A percentile compares a stretch with the other conserved stretches of the same genome.
These are phyloP conservation scores for Astragalus membranaceus DNA, from an alignment of 306 rosid genomes.

Conservation along the genomic window DNA sequence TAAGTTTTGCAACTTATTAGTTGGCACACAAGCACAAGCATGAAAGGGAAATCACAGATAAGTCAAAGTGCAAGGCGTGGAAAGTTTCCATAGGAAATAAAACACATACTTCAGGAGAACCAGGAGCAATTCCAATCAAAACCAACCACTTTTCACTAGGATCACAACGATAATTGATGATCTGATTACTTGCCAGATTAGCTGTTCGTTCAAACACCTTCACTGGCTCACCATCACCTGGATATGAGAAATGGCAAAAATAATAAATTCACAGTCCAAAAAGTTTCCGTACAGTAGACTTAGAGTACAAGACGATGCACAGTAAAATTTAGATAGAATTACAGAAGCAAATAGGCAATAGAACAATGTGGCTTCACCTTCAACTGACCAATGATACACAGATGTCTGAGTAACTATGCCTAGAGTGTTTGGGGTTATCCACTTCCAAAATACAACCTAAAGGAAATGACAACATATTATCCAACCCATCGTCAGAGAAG, in stretches of 20 bases:
- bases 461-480: not conserved
- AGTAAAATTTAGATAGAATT: not conserved
- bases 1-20: not conserved
- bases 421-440: conserved; percentile 54
- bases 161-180: conserved; percentile 76
- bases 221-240: conserved; percentile 67
- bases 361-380: conserved; percentile 33
- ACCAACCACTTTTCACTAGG: conserved; percentile 76
- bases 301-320: not conserved
- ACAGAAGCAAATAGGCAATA: not conserved
- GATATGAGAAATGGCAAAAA: conserved; percentile 2
- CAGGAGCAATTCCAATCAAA: conserved; percentile 78
- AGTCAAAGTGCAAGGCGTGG: not conserved
- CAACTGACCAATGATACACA: conserved; percentile 76
- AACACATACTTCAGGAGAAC: conserved; percentile 59
- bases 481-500: not conserved
- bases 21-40: conserved; percentile 11
- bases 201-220: conserved; percentile 76
- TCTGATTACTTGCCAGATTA: conserved; percentile 66
- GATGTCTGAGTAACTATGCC: conserved; percentile 68
- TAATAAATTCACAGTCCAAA: not conserved
- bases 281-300: not conserved
- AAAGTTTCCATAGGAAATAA: conserved; percentile 6
- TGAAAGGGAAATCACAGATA: not conserved
- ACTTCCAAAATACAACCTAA: conserved; percentile 82